Evolutionary conservation across 345 rosid species (phyloP), one percentile per base, ranked within the genome.

Genomic region (Eutrema yunnanense): DNA sequence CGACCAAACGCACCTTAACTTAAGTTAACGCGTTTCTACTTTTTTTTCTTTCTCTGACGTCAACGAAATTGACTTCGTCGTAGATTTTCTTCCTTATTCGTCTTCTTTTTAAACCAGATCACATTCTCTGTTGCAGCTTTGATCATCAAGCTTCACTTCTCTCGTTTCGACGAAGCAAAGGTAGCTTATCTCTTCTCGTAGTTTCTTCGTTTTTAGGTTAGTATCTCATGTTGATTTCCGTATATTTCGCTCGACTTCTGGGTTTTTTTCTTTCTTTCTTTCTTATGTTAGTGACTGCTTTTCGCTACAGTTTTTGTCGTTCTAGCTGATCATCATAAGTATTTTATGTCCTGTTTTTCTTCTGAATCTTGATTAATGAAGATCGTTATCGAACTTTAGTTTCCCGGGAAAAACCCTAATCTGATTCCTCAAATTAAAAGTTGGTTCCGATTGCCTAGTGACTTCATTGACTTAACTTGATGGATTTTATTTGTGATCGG

Each of bases 1-100:
- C 6, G 12, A 12, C 69, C 44, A 51, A 61, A 58, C 68, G 32
- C 9, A 48, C 43, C 30, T 6, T 16, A 44, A 69, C 29, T 19
- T 32, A 33, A 69, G 26, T 47, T 46, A 51, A 62, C 75, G 75
- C 75, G 69, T 61, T 32, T 62, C 38, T 42, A 11, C 30, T 50
- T 36, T 36, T 37, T 48, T 0, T 16, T 16, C 3, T 14, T n/a
- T 34, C 10, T 37, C 48, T 4, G 2, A 36, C 58, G 58, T 50
- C 59, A 63, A 63, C 33, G 44, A 19, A 38, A 22, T 72, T 52
- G 76, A 72, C 63, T 3, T 42, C 53, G 55, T 62, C 41, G 57
- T 33, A 32, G 69, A 29, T 33, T 62, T 62, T 62, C 55, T 19
- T 22, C 43, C 43, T 6, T 7, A 19, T 11, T 29, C 46, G 4